Base-by-base conservation (phyloP, 2,329 filamentous ascomycete genomes). In the Madurella fahalii region DNA sequence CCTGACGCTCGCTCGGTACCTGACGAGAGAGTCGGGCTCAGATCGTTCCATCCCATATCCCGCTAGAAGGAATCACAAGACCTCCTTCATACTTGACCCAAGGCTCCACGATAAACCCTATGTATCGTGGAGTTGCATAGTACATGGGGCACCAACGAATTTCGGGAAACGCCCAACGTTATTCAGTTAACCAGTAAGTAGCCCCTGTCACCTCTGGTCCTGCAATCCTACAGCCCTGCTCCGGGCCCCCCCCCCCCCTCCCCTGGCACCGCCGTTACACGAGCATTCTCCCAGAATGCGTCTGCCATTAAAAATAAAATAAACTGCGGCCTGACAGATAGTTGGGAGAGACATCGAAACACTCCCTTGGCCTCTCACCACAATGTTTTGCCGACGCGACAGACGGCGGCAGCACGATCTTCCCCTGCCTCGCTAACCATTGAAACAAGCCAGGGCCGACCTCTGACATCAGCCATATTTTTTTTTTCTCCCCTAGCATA, bases 391-490 rank as follows among this genome's bases (percentile, higher is more conserved):
- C 34, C 43, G 20, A 45, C 15, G 25, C 13, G 30, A 31, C 20
- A 45, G 18, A 32, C 25, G 15, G 5, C 43, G 34, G 13, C 34
- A 15, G 2, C 34, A 37, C 9, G 4, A 37, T 37, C 9, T 37
- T n/a, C 13, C 25, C 25, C 16, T 32, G 43, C 43, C 7, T n/a
- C 15, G 30, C 43, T 32, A 12, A 32, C 40, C 39, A n/a, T 31
- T 49, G 44, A 52, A 52, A 49, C 49, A 49, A 18, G 2, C 40
- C 48, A 40, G 48, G 48, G 44, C 7, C 12, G 32, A 16, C 39
- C 32, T 56, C 45, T 44, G 49, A 55, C 53, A 56, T 40, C n/a
- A 32, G 17, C 48, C 40, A 47, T 30, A 47, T 30, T n/a, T 32
- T 42, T 43, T 18, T 39, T 37, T n/a, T 15, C 20, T 34, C n/a